Evolutionary conservation across 148 eudicot species (phyloP).

Genomic region (Cornus florida): DNA sequence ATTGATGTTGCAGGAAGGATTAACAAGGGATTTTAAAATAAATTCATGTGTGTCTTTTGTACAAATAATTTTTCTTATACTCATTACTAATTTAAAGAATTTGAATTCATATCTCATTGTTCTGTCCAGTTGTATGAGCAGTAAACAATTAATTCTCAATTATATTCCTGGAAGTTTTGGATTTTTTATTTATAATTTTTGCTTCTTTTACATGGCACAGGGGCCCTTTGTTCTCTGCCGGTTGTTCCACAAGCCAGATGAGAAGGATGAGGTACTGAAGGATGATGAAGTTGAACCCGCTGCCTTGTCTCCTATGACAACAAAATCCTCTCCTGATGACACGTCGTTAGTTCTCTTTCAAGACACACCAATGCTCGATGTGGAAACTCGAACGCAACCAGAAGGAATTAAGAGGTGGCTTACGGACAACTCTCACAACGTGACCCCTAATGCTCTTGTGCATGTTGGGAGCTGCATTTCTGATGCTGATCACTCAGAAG

Average conservation of each 20-base stretch:
- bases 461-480: conserved; percentile 21
- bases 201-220: conserved; percentile 14
- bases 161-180: background rate
- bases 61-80: background rate
- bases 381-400: background rate
- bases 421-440: conserved; percentile 12
- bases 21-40: background rate
- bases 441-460: conserved; percentile 6
- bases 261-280: conserved; percentile 17
- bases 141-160: background rate
- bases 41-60: background rate
- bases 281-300: conserved; percentile 25
- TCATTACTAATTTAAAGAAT: background rate
- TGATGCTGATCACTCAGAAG: conserved; percentile 21
- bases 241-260: conserved; percentile 33
- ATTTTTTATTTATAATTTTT: background rate
- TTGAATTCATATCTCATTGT: background rate
- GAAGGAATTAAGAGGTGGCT: conserved; percentile 20
- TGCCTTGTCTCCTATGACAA: conserved; percentile 24
- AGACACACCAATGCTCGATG: conserved; percentile 16
- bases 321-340: conserved; percentile 36
- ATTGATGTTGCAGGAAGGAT: background rate
- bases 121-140: background rate
- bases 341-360: conserved; percentile 19
- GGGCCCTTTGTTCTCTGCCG: conserved; percentile 39